Conservation (phyloP, 2,329 filamentous ascomycete species). For the Cercospora sesami region DNA sequence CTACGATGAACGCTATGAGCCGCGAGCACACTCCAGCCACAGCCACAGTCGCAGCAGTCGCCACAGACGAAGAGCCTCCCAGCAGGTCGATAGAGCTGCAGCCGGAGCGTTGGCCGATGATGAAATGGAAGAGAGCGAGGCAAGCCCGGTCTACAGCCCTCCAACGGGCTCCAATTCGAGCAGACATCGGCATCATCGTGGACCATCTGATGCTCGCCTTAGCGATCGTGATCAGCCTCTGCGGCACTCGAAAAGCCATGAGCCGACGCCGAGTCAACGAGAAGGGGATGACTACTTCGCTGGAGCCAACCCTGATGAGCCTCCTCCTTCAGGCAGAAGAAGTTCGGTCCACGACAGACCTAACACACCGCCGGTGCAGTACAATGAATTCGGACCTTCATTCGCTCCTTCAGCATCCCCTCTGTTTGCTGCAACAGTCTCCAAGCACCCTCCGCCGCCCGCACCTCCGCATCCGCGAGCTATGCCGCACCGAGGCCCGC, state of each 20-base stretch:
- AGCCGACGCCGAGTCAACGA: conserved; percentile 42
- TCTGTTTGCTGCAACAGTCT: conserved; percentile 43
- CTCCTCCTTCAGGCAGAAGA: conserved; percentile 16
- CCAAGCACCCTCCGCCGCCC: conserved; percentile 22
- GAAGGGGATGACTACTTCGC: conserved; percentile 31
- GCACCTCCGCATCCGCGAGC: conserved; percentile 16
- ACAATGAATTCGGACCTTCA: conserved; percentile 31
- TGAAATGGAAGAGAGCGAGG: conserved; percentile 23
- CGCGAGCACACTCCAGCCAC: conserved; percentile 20
- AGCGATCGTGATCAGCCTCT: conserved; percentile 35
- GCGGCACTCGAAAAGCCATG: conserved; percentile 46
- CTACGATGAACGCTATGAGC: conserved; percentile 21
- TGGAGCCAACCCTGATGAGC: conserved; percentile 21
- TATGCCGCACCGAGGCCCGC: conserved; percentile 10
- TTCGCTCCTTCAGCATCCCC: conserved; percentile 50
- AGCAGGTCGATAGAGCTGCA: conserved; percentile 19
- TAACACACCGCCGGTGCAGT: conserved; percentile 25
- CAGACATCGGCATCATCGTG: conserved; percentile 20
- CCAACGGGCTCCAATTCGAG: conserved; percentile 25
- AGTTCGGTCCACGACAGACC: conserved; percentile 27
- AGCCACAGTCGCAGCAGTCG: conserved; percentile 21
- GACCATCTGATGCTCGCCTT: conserved; percentile 20
- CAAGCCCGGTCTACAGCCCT: conserved; percentile 24
- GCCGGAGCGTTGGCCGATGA: conserved; percentile 22
- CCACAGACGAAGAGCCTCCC: conserved; percentile 23